Evolutionary conservation across 371 early-diverging fungal species (phyloP).

Genomic region (Actinomucor elegans): DNA sequence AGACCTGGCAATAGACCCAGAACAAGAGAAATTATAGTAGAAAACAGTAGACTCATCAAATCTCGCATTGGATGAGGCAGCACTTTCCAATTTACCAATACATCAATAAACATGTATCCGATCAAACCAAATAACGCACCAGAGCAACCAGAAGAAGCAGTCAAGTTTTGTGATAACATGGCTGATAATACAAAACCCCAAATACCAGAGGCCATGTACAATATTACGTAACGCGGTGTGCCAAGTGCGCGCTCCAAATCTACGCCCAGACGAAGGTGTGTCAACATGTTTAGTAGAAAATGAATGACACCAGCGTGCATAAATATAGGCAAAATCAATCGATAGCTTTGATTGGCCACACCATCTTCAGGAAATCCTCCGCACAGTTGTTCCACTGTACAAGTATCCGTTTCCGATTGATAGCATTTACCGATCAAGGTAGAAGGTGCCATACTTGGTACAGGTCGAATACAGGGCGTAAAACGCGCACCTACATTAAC

Average conservation of each 20-base stretch:
- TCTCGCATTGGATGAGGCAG: slow-evolving; percentile 68
- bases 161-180: slow-evolving; percentile 50
- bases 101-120: slow-evolving; percentile 78
- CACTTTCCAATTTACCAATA: slow-evolving; percentile 77
- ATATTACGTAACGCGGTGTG: slow-evolving; percentile 65
- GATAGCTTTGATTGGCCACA: slow-evolving; percentile 72
- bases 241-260: slow-evolving; percentile 80
- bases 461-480: slow-evolving; percentile 59
- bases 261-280: slow-evolving; percentile 70
- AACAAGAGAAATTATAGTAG: slow-evolving; percentile 64
- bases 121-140: slow-evolving; percentile 85
- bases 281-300: slow-evolving; percentile 71
- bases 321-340: slow-evolving; percentile 84
- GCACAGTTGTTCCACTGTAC: slow-evolving; percentile 55
- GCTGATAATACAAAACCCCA: slow-evolving; percentile 84
- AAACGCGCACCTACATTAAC: slow-evolving; percentile 62
- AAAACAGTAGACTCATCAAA: slow-evolving; percentile 65
- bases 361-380: slow-evolving; percentile 42
- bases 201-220: slow-evolving; percentile 78
- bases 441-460: slow-evolving; percentile 28
- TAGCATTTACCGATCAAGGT: slow-evolving; percentile 25
- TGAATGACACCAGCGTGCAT: slow-evolving; percentile 88
- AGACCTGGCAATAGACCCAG: slow-evolving; percentile 75
- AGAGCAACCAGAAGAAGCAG: slow-evolving; percentile 79
- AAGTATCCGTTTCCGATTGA: slow-evolving; percentile 25